phyloP scores from a whole-genome alignment of 345 rosid species.

The sweet orange (Citrus sinensis) region DVS_A1.0 CM039165.1:815001-815500 shows the following conservation, averaged over 20 bases:
- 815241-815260: background rate
- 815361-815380: no score
- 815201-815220: no score
- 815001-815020: background rate
- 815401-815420: no score
- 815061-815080: background rate
- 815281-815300: constrained; percentile 19
- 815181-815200: background rate
- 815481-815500: no score
- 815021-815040: background rate
- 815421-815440: no score
- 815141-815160: background rate
- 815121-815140: background rate
- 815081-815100: background rate
- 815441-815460: no score
- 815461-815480: no score
- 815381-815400: no score
- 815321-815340: no score
- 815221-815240: background rate
- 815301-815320: background rate
- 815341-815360: no score
- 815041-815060: background rate
- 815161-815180: background rate
- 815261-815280: constrained; percentile 30
- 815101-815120: background rate